These are phyloP conservation scores for Corymbia citriodora DNA, from an alignment of 441 rosid genomes.

Conservation along the genomic window DNA sequence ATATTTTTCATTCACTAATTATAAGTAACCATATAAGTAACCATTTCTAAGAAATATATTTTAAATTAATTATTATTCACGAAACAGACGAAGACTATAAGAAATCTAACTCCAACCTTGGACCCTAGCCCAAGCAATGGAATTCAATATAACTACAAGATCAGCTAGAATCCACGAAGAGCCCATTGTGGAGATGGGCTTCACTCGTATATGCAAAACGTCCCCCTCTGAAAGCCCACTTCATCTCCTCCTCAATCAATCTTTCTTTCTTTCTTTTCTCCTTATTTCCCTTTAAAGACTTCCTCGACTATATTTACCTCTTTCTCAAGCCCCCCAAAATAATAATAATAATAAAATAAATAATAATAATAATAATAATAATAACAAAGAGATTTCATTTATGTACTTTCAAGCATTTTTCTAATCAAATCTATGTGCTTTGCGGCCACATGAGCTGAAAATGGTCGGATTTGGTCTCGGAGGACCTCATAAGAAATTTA, in stretches of 20 bases:
- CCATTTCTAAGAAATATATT: neutral
- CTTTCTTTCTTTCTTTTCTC: neutral
- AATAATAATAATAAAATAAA: no score
- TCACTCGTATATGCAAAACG: neutral
- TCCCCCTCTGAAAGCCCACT: neutral
- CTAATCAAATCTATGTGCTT: neutral
- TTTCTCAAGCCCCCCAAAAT: neutral
- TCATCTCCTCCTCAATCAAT: neutral
- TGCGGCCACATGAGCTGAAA: accelerated
- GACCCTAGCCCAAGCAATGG: neutral
- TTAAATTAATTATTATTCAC: accelerated
- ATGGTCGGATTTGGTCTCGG: neutral
- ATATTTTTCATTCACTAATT: neutral
- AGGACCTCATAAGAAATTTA: neutral
- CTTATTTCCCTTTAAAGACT: neutral
- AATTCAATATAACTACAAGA: neutral
- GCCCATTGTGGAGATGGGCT: neutral
- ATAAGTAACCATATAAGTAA: no score
- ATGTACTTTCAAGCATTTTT: neutral
- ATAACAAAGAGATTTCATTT: no score
- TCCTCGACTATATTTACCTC: neutral
- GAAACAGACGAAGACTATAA: accelerated
- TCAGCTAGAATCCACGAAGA: neutral
- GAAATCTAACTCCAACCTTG: neutral
- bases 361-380: no score